Evolutionary conservation across 1,284 basidiomycete species (phyloP).

Genomic region (Ustilago crameri): DNA sequence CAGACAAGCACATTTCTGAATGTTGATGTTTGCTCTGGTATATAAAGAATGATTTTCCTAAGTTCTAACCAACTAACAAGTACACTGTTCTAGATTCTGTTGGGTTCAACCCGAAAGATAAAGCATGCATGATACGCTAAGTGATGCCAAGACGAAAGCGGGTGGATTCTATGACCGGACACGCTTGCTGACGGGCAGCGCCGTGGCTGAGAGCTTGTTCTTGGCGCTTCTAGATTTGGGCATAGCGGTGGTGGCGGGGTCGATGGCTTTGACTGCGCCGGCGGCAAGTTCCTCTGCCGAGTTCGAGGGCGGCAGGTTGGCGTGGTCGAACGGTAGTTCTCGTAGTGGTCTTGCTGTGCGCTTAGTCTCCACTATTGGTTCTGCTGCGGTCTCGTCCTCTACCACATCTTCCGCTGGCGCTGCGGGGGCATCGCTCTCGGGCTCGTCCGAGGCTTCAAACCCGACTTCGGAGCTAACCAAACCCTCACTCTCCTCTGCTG

Average conservation of each 20-base stretch:
- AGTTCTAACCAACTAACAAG: background rate
- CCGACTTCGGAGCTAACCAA: conserved; percentile 15
- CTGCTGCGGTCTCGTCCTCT: background rate
- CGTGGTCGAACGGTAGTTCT: conserved; percentile 32
- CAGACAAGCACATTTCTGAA: too few species aligned
- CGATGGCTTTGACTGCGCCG: conserved; percentile 6
- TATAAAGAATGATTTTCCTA: background rate
- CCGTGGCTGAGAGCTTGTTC: conserved; percentile 34
- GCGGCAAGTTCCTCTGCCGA: conserved; percentile 14
- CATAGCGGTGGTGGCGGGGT: conserved; percentile 1
- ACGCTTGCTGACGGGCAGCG: conserved; percentile 36
- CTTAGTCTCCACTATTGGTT: background rate
- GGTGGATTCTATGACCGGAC: conserved; percentile 21
- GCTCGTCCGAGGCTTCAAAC: conserved; percentile 8
- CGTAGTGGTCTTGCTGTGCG: conserved; percentile 15
- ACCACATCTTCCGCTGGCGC: too few species aligned
- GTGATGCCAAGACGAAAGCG: background rate
- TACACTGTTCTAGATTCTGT: too few species aligned
- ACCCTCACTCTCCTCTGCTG: background rate
- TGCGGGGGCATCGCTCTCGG: too few species aligned
- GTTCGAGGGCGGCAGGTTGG: conserved; percentile 25
- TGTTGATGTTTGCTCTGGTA: too few species aligned
- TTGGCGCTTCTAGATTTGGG: conserved; percentile 28
- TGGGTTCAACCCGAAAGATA: background rate
- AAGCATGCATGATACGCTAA: conserved; percentile 8